Conservation (phyloP, 331 rosid genomes). For the Spiraea crenata region DNA sequence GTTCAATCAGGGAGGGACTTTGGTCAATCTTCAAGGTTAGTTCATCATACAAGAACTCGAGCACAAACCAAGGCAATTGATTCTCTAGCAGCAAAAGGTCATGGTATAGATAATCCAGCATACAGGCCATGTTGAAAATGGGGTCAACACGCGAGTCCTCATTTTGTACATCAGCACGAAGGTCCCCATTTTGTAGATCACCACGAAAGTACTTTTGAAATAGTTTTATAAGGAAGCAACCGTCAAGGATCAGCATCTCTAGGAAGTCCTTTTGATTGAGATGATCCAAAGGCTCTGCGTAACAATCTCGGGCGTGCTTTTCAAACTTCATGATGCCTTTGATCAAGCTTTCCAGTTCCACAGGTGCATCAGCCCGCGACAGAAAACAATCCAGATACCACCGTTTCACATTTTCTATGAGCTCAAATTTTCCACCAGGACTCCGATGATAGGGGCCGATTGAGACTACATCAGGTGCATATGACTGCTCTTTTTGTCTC, state of each 20-base stretch:
- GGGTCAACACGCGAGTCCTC: constrained; percentile 5
- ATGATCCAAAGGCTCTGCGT: background rate
- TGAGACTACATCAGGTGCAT: constrained; percentile 12
- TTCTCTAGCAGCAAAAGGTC: constrained; percentile 32
- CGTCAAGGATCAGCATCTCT: constrained; percentile 23
- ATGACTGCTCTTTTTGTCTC: background rate
- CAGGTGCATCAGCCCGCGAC: background rate
- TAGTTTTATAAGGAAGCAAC: constrained; percentile 29
- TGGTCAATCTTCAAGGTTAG: background rate
- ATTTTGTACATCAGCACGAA: accelerated
- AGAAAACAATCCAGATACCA: constrained; percentile 7
- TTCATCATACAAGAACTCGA: background rate
- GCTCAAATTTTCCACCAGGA: background rate
- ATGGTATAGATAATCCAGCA: constrained; percentile 8
- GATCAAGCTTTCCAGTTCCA: background rate
- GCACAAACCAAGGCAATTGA: constrained; percentile 25
- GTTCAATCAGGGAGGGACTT: background rate
- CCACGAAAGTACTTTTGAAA: background rate
- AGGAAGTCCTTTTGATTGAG: background rate
- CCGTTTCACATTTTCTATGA: constrained; percentile 5
- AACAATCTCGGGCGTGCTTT: background rate
- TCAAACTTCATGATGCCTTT: background rate
- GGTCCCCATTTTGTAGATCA: accelerated
- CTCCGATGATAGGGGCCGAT: constrained; percentile 23
- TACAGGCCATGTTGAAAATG: background rate